Evolutionary conservation across 179 eudicot genomes (phyloP), one percentile per base, ranked within the genome.

Genomic region (Actinidia polygama): DNA sequence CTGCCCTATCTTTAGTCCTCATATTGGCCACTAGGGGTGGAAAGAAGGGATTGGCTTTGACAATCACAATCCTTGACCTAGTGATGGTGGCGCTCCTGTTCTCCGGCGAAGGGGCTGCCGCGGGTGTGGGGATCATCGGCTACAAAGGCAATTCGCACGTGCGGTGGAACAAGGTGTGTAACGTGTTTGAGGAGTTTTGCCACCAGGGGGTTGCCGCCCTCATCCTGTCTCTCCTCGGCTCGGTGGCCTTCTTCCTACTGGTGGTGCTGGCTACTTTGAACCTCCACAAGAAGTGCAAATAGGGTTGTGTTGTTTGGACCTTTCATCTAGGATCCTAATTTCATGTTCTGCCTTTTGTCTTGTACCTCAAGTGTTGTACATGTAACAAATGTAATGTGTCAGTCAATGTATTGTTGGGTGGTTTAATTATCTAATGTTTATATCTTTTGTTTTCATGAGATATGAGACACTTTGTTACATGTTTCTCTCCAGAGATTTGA

Each of bases 61-160:
- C 79, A 21, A 67, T 78, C 36, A 66, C 76, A 0, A 18, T 86
- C 11, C 62, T 82, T 3, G 93, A 88, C 84, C 53, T 88, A 67
- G 10, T 90, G 24, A 85, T 87, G 84, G 77, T 89, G 83, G 92
- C 90, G 23, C 78, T 91, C 51, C 68, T 91, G 30, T 90, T 87
- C 81, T 89, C 90, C 0, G 87, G 85, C 79, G 84, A 85, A 10
- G 94, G 94, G 6, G 89, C 91, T 1, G 81, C 84, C 0, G 75
- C 83, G 1, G 88, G 76, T 4, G 79, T 89, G 1, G 94, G 92
- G 0, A 9, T 87, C 67, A 81, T 91, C 7, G 92, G 89, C 4
- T 24, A 61, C 9, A 83, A 84, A 44, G 94, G 94, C 0, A 90
- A 91, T 88, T 76, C 90, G 11, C 92, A 91, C 83, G 66, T 85